These are phyloP conservation scores for Amesomyces nigricolor DNA, from an alignment of 2,329 filamentous ascomycete genomes.

Conservation along the genomic window DNA sequence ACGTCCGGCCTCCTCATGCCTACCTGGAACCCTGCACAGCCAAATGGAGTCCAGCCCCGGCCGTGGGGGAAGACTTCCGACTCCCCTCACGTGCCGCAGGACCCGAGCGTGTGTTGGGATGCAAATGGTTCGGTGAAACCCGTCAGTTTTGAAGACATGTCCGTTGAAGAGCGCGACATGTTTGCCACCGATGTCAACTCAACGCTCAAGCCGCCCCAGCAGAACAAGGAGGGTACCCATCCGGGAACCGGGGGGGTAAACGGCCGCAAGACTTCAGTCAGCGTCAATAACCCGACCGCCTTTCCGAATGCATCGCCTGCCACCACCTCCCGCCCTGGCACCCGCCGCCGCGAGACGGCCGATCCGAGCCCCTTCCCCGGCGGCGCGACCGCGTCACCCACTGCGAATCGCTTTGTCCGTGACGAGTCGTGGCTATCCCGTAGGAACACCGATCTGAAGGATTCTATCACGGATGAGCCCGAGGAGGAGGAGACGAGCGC, in stretches of 20 bases:
- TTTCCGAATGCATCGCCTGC: constrained; percentile 72
- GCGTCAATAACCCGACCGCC: constrained; percentile 58
- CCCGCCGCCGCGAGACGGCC: constrained; percentile 74
- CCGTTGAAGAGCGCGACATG: constrained; percentile 58
- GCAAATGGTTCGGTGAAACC: constrained; percentile 62
- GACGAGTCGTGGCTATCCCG: constrained; percentile 60
- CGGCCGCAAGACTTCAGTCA: constrained; percentile 77
- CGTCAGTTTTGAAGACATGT: constrained; percentile 67
- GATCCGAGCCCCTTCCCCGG: constrained; percentile 60
- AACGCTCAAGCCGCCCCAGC: constrained; percentile 76
- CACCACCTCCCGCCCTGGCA: constrained; percentile 62
- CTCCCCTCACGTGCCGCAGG: constrained; percentile 59
- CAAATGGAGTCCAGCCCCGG: constrained; percentile 57
- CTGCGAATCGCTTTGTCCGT: constrained; percentile 53
- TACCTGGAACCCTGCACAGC: constrained; percentile 71
- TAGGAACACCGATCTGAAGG: constrained; percentile 49
- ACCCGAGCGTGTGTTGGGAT: constrained; percentile 93
- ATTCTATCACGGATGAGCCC: constrained; percentile 47
- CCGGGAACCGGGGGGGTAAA: constrained; percentile 48
- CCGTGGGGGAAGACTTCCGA: constrained; percentile 77
- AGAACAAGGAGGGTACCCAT: constrained; percentile 61
- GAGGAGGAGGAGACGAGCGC: constrained; percentile 38
- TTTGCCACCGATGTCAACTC: constrained; percentile 90
- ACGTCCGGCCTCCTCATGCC: constrained; percentile 64
- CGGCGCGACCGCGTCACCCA: constrained; percentile 54